Conservation (phyloP, 139 green algal species). For the Chlorella sp. region DNA sequence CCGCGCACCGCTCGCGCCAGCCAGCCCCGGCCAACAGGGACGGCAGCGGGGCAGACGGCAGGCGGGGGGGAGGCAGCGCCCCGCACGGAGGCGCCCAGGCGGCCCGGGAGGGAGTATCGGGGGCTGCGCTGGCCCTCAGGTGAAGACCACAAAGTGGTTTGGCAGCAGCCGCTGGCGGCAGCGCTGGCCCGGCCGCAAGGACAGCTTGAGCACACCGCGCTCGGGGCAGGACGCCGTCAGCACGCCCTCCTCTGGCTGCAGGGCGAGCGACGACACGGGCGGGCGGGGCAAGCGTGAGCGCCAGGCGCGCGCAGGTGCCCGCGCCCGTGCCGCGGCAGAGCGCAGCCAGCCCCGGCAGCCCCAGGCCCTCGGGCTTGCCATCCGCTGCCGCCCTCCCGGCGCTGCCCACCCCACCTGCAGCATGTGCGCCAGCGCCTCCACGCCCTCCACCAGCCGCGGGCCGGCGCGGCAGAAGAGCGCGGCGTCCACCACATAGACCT, state of each 20-base stretch:
- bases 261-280: too few relatives aligned
- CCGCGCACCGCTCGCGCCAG: too few relatives aligned
- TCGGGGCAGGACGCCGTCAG: constrained; percentile 26
- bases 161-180: constrained; percentile 74
- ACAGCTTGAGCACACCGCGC: constrained; percentile 67
- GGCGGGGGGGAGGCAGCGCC: too few relatives aligned
- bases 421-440: constrained; percentile 80
- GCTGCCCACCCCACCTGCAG: constrained; percentile 73
- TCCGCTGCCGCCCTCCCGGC: too few relatives aligned
- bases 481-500: constrained; percentile 77
- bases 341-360: too few relatives aligned
- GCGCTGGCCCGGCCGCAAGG: constrained; percentile 72
- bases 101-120: not conserved
- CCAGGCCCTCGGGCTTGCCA: too few relatives aligned
- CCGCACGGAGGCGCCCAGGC: too few relatives aligned
- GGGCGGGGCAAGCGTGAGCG: too few relatives aligned
- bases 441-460: constrained; percentile 79
- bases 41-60: too few relatives aligned
- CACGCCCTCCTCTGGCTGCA: constrained; percentile 51
- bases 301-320: too few relatives aligned
- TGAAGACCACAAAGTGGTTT: constrained; percentile 68
- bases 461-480: constrained; percentile 66
- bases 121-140: not conserved
- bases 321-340: too few relatives aligned
- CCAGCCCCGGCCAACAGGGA: too few relatives aligned